A percentile compares a stretch with the other conserved stretches of the same genome.
Evolutionary conservation across 2,329 filamentous ascomycete genomes (phyloP).

Genomic region (Emericellopsis atlantica): DNA sequence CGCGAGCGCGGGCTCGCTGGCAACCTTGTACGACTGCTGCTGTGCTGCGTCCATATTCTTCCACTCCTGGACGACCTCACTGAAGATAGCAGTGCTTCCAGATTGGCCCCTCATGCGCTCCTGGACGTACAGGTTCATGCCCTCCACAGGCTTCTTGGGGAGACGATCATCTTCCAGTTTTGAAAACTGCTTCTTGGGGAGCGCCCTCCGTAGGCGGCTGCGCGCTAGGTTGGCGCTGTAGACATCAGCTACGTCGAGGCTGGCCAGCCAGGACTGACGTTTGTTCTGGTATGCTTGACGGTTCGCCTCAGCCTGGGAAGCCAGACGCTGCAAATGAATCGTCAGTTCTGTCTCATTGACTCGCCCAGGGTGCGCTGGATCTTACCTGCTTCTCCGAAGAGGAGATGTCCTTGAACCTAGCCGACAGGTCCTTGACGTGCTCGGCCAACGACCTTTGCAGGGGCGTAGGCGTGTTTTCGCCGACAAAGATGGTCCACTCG

Average conservation of each 20-base stretch:
- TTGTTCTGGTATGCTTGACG: conserved; percentile 22
- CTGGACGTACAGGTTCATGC: conserved; percentile 14
- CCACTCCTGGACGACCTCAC: too few relatives aligned
- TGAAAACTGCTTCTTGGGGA: conserved; percentile 9
- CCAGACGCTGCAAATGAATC: conserved; percentile 13
- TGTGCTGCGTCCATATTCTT: too few relatives aligned
- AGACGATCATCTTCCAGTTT: conserved; percentile 32
- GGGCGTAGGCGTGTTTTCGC: conserved; percentile 12
- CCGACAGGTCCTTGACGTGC: too few relatives aligned
- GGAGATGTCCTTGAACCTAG: conserved; percentile 14
- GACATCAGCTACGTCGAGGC: conserved; percentile 24
- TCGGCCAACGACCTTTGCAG: too few relatives aligned
- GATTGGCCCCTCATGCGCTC: neutral
- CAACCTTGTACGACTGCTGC: too few relatives aligned
- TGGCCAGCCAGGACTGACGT: conserved; percentile 35
- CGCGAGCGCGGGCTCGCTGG: too few relatives aligned
- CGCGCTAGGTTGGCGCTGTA: conserved; percentile 35
- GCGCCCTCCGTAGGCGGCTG: conserved; percentile 21
- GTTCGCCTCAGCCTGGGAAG: conserved; percentile 26
- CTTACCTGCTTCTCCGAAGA: conserved; percentile 30
- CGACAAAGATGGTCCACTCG: conserved; percentile 24
- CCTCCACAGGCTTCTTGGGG: conserved; percentile 22
- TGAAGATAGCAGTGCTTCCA: too few relatives aligned
- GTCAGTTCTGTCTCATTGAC: neutral
- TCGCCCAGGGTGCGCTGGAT: conserved; percentile 1